These are phyloP conservation scores for Colletotrichum lini DNA, from an alignment of 2,329 filamentous ascomycete genomes.

Conservation along the genomic window DNA sequence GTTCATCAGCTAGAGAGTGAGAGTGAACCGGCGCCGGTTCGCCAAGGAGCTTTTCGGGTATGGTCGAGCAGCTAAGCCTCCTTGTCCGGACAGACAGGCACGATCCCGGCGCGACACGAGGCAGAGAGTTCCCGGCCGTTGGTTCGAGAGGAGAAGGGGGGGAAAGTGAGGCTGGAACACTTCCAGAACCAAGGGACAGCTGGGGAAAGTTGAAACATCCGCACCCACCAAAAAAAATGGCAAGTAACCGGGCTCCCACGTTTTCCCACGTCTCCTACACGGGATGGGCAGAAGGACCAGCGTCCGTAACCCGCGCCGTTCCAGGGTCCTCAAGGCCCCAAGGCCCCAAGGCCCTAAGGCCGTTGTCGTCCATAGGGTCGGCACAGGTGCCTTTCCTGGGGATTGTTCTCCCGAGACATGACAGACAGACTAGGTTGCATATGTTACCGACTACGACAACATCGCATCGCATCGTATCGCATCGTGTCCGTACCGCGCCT, in stretches of 20 bases:
- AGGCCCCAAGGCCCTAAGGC: too few relatives aligned
- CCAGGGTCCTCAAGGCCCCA: background rate
- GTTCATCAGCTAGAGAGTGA: slow-evolving; percentile 6
- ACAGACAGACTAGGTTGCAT: slow-evolving; percentile 31
- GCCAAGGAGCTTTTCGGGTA: background rate
- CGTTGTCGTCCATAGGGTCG: slow-evolving; percentile 3
- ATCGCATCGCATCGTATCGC: too few relatives aligned
- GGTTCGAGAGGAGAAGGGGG: background rate
- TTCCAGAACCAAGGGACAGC: slow-evolving; percentile 33
- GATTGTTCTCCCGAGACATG: slow-evolving; percentile 32
- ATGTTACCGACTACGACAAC: slow-evolving; percentile 30
- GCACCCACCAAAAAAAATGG: slow-evolving; percentile 26
- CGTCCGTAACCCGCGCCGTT: slow-evolving; percentile 10
- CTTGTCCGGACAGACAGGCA: slow-evolving; percentile 3
- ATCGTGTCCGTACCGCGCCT: background rate
- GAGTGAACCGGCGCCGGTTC: slow-evolving; percentile 9
- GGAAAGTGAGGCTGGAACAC: slow-evolving; percentile 21
- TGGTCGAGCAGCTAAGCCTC: slow-evolving; percentile 1
- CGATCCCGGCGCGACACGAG: slow-evolving; percentile 30
- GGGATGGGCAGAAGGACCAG: background rate
- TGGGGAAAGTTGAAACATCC: slow-evolving; percentile 35
- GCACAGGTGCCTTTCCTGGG: slow-evolving; percentile 26
- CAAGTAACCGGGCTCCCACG: slow-evolving; percentile 37
- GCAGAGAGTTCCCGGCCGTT: slow-evolving; percentile 13
- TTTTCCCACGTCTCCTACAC: slow-evolving; percentile 28